phyloP scores from a whole-genome alignment of 257 asterid species.

The Solanum medicagineum region DNA sequence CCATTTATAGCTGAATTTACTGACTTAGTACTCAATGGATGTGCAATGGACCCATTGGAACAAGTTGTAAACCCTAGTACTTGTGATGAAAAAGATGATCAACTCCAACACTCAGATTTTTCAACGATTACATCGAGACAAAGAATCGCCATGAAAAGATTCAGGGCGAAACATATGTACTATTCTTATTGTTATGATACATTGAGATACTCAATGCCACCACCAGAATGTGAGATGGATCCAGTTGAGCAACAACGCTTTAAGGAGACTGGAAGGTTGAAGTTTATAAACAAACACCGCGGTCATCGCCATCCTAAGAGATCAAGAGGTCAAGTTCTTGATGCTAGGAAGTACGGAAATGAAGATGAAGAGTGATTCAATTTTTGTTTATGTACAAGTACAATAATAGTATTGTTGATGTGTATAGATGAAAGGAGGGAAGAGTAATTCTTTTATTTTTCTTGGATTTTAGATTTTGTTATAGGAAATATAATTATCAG shows the following conservation, averaged over 20 bases:
- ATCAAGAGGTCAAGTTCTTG: conserved; percentile 18
- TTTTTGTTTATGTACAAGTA: background rate
- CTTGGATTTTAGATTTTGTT: background rate
- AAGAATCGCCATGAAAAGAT: conserved; percentile 46
- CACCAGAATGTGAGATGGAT: conserved; percentile 62
- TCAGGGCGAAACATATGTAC: conserved; percentile 53
- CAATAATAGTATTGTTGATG: background rate
- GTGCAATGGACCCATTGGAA: conserved; percentile 52
- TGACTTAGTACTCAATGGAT: conserved; percentile 71
- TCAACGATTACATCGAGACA: conserved; percentile 35
- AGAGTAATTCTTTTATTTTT: background rate
- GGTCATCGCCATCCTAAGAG: conserved; percentile 30
- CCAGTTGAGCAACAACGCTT: conserved; percentile 28
- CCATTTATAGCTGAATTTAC: conserved; percentile 78
- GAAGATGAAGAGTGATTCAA: conserved; percentile 26
- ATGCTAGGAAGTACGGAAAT: conserved; percentile 19
- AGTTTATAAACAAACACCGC: conserved; percentile 26
- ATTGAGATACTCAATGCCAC: conserved; percentile 44
- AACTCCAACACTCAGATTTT: conserved; percentile 22
- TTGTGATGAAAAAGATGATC: conserved; percentile 17
- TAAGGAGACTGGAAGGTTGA: conserved; percentile 57
- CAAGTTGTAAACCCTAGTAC: conserved; percentile 25
- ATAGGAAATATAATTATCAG: background rate
- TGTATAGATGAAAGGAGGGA: background rate
- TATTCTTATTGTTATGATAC: conserved; percentile 72